These are phyloP conservation scores for Bertia moriformis DNA, from an alignment of 2,329 filamentous ascomycete genomes.

Conservation along the genomic window DNA sequence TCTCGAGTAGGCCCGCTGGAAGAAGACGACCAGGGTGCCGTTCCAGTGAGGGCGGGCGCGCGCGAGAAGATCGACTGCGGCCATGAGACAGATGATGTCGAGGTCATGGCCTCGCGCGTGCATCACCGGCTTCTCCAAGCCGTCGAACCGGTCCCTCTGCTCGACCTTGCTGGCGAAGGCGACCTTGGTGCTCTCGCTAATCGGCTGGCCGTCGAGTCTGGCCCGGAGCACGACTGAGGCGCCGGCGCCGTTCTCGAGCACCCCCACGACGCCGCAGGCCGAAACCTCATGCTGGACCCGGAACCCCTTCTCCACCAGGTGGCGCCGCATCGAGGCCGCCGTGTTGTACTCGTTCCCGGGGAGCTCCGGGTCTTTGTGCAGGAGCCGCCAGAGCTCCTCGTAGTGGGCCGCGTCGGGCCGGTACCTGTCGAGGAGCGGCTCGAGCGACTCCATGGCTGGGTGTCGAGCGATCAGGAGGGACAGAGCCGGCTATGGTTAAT, in stretches of 20 bases:
- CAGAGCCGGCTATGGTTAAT: too few species aligned
- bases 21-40: conserved; percentile 48
- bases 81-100: conserved; percentile 44
- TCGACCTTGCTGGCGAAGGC: conserved; percentile 32
- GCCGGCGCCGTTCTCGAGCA: conserved; percentile 38
- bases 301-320: too few species aligned
- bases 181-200: conserved; percentile 37
- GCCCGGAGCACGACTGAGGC: conserved; percentile 41
- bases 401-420: too few species aligned
- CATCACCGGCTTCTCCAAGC: conserved; percentile 40
- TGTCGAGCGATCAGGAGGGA: too few species aligned
- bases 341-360: too few species aligned
- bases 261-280: conserved; percentile 37
- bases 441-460: too few species aligned
- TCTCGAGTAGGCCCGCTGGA: too few species aligned
- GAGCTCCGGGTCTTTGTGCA: too few species aligned
- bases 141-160: conserved; percentile 26
- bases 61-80: conserved; percentile 32
- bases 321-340: too few species aligned
- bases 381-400: too few species aligned
- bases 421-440: too few species aligned
- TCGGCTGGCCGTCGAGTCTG: conserved; percentile 46
- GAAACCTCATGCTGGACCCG: too few species aligned
- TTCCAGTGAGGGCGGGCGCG: conserved; percentile 30
- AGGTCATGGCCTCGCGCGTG: conserved; percentile 58